Conservation (phyloP, 2,329 filamentous ascomycete species). For the Aureobasidium subglaciale region DNA sequence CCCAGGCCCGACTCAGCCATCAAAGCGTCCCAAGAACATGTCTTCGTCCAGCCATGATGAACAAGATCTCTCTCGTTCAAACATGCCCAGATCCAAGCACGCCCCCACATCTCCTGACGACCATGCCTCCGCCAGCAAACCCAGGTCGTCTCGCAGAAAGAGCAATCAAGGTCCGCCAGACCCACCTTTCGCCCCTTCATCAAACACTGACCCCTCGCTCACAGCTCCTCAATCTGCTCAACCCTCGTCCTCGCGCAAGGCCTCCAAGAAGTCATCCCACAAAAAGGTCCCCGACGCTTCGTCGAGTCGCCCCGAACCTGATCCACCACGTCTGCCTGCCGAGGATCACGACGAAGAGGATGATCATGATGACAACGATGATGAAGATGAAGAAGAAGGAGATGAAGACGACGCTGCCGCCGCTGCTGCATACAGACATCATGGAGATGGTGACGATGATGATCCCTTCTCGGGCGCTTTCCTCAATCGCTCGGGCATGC, state of each 20-base stretch:
- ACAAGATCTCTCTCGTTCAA: slow-evolving; percentile 8
- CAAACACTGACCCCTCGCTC: slow-evolving; percentile 28
- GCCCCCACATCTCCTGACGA: slow-evolving; percentile 60
- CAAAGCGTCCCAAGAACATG: slow-evolving; percentile 50
- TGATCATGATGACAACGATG: slow-evolving; percentile 20
- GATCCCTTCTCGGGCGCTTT: slow-evolving; percentile 54
- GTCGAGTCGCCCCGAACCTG: background rate
- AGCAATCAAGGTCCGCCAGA: slow-evolving; percentile 43
- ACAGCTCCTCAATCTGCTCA: slow-evolving; percentile 25
- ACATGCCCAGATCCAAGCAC: slow-evolving; percentile 41
- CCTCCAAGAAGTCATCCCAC: slow-evolving; percentile 26
- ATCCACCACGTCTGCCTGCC: background rate
- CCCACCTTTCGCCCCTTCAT: background rate
- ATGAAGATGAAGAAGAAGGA: slow-evolving; percentile 27
- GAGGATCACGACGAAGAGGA: slow-evolving; percentile 3
- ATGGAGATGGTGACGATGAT: slow-evolving; percentile 52
- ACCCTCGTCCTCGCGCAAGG: slow-evolving; percentile 22
- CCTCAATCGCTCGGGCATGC: slow-evolving; percentile 58
- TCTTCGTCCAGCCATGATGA: slow-evolving; percentile 60
- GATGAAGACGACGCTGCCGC: slow-evolving; percentile 30
- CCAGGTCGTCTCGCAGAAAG: slow-evolving; percentile 70
- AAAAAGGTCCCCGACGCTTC: slow-evolving; percentile 3
- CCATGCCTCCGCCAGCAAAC: slow-evolving; percentile 54
- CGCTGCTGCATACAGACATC: slow-evolving; percentile 29
- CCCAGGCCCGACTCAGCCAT: slow-evolving; percentile 31